phyloP scores from a whole-genome alignment of 345 rosid genomes.

The Garcia nutans region DNA sequence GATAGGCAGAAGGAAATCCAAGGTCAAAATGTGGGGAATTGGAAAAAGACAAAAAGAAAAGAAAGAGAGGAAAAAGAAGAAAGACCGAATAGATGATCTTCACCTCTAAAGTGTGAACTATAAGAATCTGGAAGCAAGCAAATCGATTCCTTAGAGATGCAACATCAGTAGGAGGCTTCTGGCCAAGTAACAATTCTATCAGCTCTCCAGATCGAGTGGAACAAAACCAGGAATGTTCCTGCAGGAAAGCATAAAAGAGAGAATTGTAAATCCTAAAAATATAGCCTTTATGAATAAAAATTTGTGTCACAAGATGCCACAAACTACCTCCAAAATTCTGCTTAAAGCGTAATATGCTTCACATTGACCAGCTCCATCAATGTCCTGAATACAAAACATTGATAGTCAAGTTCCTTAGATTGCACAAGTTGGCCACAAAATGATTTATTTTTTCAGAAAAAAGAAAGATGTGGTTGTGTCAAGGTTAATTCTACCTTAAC shows the following conservation, averaged over 20 bases:
- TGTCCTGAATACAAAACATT: slow-evolving; percentile 42
- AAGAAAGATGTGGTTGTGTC: not conserved
- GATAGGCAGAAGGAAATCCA: not conserved
- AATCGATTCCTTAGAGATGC: slow-evolving; percentile 63
- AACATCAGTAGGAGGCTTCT: slow-evolving; percentile 51
- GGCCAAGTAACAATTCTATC: slow-evolving; percentile 61
- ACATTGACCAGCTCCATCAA: slow-evolving; percentile 47
- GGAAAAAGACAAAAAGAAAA: not conserved
- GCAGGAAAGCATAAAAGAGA: slow-evolving; percentile 32
- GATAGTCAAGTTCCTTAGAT: slow-evolving; percentile 12
- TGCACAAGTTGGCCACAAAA: slow-evolving; percentile 1
- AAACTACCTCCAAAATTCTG: slow-evolving; percentile 66
- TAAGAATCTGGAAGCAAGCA: slow-evolving; percentile 61
- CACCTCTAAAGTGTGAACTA: slow-evolving; percentile 77
- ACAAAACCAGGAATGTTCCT: slow-evolving; percentile 80
- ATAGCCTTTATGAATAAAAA: slow-evolving; percentile 11
- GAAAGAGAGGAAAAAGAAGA: not conserved
- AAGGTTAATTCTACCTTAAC: slow-evolving; percentile 48
- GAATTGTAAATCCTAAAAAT: slow-evolving; percentile 11
- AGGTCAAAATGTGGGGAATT: not conserved
- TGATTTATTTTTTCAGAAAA: too few relatives aligned
- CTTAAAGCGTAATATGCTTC: slow-evolving; percentile 69
- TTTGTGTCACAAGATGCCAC: slow-evolving; percentile 15
- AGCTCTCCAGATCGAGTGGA: slow-evolving; percentile 62
- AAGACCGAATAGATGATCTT: not conserved